Base-by-base conservation (phyloP, 805 yeast genomes). In the Tetrapisispora namnaoensis region DNA sequence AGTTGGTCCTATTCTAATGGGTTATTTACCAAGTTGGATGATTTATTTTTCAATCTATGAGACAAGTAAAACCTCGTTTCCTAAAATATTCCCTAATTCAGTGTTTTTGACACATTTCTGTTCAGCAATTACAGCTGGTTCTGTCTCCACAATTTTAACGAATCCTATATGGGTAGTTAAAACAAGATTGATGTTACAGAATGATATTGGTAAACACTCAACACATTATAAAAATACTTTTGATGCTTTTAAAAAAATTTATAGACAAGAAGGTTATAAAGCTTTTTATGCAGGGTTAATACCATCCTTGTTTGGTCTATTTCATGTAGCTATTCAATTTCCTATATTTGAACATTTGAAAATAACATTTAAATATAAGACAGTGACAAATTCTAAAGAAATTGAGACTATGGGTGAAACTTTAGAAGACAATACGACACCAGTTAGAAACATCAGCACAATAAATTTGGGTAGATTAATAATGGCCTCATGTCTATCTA, bases 91-190 rank as follows among this genome's bases (percentile, higher is more conserved):
- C 41, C 53, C 66, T 16, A 40, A 63, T 48, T 59, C 59, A 44
- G 73, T 66, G 37, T 68, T 67, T 55, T 36, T 69, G 42, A 52
- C 77, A 50, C 70, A 72, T 68, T 60, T 70, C 17, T 56, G 71
- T 46, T 70, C 80, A 47, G 97, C 99, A 1, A 75, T 91, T 45
- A 77, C 87, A 4, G 96, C 98, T 1, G 99, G 99, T 28, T 79
- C 86, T 49, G 79, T 82, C 8, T 85, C 95, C 2, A 85, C 98
- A 0, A 72, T 87, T 11, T 65, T 82, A 9, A 91, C 96, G 0
- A 93, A 93, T 64, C 99, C 99, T 11, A 86, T 91, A 14, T 93
- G 99, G 99, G 98, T 93, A 42, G 90, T 93, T 30, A 93, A 93
- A 64, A 93, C 99, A 1, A 72, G 99, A 59, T 70, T 93, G 46